Evolutionary conservation across 169 alveolate species (phyloP).

Genomic region (Eimeria nieschulzi): DNA sequence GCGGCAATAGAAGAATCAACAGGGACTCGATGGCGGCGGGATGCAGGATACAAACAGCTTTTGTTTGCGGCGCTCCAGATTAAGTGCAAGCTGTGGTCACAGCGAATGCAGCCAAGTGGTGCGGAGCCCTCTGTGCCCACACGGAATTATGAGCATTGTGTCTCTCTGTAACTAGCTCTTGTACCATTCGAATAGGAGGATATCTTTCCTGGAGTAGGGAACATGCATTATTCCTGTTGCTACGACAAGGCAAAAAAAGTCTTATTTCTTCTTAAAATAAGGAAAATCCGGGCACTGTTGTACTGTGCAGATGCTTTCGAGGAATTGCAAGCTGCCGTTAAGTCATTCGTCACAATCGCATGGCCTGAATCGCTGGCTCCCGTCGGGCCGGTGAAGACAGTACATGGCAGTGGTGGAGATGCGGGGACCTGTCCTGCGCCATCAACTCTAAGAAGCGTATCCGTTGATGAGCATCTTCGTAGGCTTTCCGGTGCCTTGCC

Average conservation of each 20-base stretch:
- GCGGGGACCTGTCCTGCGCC: not conserved
- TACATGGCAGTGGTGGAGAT: not conserved
- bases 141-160: not conserved
- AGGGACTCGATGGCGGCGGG: not conserved
- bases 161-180: not conserved
- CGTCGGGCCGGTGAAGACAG: not conserved
- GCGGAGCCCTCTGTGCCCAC: not conserved
- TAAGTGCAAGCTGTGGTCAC: conserved; percentile 40
- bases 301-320: conserved; percentile 47
- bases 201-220: too few species aligned
- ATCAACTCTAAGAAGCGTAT: not conserved
- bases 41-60: conserved; percentile 22
- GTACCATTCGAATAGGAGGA: too few species aligned
- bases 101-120: conserved; percentile 13
- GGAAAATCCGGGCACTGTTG: too few species aligned
- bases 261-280: too few species aligned
- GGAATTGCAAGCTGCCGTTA: conserved; percentile 18
- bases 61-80: conserved; percentile 16
- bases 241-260: too few species aligned
- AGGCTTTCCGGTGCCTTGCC: conserved; percentile 3
- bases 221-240: too few species aligned
- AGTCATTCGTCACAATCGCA: conserved; percentile 8
- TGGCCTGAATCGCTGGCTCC: conserved; percentile 3
- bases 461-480: conserved; percentile 24
- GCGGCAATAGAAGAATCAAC: not conserved